Evolutionary conservation across 2,329 filamentous ascomycete species (phyloP).

Genomic region (Ascochyta pisi): DNA sequence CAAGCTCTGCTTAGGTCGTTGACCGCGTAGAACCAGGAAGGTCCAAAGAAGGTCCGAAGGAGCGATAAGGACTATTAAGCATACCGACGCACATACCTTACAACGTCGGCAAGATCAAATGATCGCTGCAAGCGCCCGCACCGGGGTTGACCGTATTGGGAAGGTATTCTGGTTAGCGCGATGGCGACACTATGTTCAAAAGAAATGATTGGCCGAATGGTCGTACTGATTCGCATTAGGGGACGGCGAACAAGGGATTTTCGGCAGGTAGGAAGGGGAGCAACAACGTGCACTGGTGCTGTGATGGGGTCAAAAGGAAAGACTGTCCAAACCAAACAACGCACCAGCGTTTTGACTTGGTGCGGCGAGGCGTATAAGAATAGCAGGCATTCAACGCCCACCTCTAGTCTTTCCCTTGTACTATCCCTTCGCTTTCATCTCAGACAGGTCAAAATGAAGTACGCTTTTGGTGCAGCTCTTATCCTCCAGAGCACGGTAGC

Average conservation of each 20-base stretch:
- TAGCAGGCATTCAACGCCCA: background rate
- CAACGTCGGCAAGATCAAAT: constrained; percentile 12
- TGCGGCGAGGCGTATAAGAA: constrained; percentile 5
- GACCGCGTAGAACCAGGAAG: constrained; percentile 5
- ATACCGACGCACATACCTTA: background rate
- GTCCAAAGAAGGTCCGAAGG: constrained; percentile 8
- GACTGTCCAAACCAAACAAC: constrained; percentile 5
- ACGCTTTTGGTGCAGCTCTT: constrained; percentile 38
- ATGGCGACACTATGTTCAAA: constrained; percentile 3
- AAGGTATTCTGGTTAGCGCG: constrained; percentile 16
- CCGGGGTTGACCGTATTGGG: constrained; percentile 8
- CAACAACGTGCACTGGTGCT: constrained; percentile 10
- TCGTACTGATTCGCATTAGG: constrained; percentile 10
- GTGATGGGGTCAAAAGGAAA: constrained; percentile 6
- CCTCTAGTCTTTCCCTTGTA: background rate
- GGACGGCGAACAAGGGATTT: constrained; percentile 17
- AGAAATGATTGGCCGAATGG: constrained; percentile 2
- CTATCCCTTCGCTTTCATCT: background rate
- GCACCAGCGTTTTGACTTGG: background rate
- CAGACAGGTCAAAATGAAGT: constrained; percentile 34
- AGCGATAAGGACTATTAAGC: constrained; percentile 16
- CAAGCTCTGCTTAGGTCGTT: too few species aligned
- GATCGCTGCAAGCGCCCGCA: constrained; percentile 19
- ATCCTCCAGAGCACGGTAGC: constrained; percentile 38
- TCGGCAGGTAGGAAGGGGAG: constrained; percentile 18